Evolutionary conservation across 805 yeast genomes (phyloP).

Genomic region (Starmerella lactis-condensi): DNA sequence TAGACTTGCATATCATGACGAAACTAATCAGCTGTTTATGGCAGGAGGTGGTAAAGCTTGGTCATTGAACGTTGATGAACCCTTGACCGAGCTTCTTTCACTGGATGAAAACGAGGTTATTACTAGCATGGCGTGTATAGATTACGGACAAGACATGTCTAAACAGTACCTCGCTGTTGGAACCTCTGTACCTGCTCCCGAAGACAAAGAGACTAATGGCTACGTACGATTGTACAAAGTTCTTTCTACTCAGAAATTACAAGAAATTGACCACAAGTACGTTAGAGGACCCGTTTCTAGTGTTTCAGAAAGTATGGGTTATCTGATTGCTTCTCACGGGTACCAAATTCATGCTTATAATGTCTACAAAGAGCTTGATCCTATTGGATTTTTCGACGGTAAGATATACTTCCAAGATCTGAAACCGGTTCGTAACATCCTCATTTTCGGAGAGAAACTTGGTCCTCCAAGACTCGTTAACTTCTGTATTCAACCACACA

Average conservation of each 20-base stretch:
- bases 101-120: constrained; percentile 10
- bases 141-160: constrained; percentile 12
- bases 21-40: constrained; percentile 2
- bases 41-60: constrained; percentile 3
- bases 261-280: constrained; percentile 30
- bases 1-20: constrained; percentile 6
- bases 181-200: constrained; percentile 53
- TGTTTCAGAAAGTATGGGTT: constrained; percentile 61
- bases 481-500: constrained; percentile 85
- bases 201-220: constrained; percentile 68
- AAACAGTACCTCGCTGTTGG: constrained; percentile 66
- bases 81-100: too few species aligned
- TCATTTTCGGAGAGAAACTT: constrained; percentile 65
- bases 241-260: not conserved
- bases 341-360: constrained; percentile 65
- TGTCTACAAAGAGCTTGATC: constrained; percentile 65
- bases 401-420: constrained; percentile 60
- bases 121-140: constrained; percentile 4
- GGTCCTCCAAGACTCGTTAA: constrained; percentile 68
- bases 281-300: constrained; percentile 71
- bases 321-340: constrained; percentile 71
- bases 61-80: not conserved
- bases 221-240: constrained; percentile 37
- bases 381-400: constrained; percentile 87
- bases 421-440: constrained; percentile 63